Base-by-base conservation (phyloP, 805 yeast genomes). In the Tetrapisispora fleetii region DNA sequence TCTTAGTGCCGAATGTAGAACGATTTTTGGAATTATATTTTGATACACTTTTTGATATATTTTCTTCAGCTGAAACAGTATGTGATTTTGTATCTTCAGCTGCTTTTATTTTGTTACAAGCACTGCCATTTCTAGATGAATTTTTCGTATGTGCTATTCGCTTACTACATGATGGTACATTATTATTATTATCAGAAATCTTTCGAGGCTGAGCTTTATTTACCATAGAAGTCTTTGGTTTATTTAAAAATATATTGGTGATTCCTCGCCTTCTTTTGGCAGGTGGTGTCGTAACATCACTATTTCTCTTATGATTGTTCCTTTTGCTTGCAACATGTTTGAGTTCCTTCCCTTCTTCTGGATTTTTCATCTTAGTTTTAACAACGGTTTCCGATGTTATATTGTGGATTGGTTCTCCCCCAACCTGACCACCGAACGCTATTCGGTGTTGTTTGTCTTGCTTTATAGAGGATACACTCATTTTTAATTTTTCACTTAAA, bases 401-500 rank as follows among this genome's bases (percentile, higher is more conserved):
- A 19, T 24, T 38, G 11, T 22, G 21, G 22, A 4, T 16, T 17
- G n/a, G 14, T 45, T 2, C 19, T 33, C 52, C 54, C 27, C 66
- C 66, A 1, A 60, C 65, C 21, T 52, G 53, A 4, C 67, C 67
- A 2, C 65, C 65, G 52, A 64, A 64, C 22, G 67, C 67, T n/a
- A 62, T 56, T 33, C 67, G 53, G 11, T 54, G 52, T 8, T 53
- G 46, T 35, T 53, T 56, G 36, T 53, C 40, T 37, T 50, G 54
- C 4, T 52, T 48, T 36, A 49, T 49, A 37, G 47, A 54, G 27
- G 47, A 50, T 6, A 54, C 55, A 9, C 52, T 56, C 30, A 50
- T 52, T 21, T 48, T 53, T 46, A 59, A 58, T 28, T 56, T 59
- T 43, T 50, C 55, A 21, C 52, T 52, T 28, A 62, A 49, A 24